Evolutionary conservation across 495 filamentous ascomycete genomes (phyloP).

Genomic region (Penicillium egyptiacum): DNA sequence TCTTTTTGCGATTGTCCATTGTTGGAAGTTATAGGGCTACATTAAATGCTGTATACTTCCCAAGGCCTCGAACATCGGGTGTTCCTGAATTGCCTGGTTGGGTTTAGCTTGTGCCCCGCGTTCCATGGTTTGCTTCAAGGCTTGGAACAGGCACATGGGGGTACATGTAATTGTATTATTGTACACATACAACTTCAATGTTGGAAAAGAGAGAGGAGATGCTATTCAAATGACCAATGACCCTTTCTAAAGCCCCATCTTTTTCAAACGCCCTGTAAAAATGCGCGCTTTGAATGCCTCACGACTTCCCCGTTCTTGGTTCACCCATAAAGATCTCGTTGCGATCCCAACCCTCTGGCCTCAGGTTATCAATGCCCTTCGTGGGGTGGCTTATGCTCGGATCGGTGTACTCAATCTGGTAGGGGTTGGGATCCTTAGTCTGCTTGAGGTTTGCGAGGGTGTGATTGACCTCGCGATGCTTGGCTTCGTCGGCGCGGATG

Average conservation of each 20-base stretch:
- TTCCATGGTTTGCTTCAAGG: slow-evolving; percentile 8
- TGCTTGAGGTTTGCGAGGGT: slow-evolving; percentile 84
- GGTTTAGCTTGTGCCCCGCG: slow-evolving; percentile 15
- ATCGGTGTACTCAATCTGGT: slow-evolving; percentile 72
- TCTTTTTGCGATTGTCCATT: background rate
- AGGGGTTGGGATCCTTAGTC: slow-evolving; percentile 85
- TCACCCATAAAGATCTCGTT: slow-evolving; percentile 59
- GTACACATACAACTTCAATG: background rate
- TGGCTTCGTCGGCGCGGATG: slow-evolving; percentile 92
- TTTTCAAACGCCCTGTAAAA: background rate
- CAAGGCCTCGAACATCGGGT: background rate
- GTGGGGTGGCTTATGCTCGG: slow-evolving; percentile 60
- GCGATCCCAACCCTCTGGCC: slow-evolving; percentile 76
- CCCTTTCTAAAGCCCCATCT: background rate
- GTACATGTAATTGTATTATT: no score
- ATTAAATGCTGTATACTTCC: background rate
- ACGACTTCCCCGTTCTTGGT: background rate
- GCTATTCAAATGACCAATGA: background rate
- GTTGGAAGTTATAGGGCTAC: background rate
- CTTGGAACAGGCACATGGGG: background rate
- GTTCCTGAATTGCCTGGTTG: slow-evolving; percentile 12
- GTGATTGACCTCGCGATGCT: slow-evolving; percentile 96
- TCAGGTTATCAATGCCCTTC: slow-evolving; percentile 68
- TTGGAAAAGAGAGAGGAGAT: slow-evolving; percentile 1
- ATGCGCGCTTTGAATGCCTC: background rate